Base-by-base conservation (phyloP, 1,284 basidiomycete species). In the Ceratobasidium sp. region DNA sequence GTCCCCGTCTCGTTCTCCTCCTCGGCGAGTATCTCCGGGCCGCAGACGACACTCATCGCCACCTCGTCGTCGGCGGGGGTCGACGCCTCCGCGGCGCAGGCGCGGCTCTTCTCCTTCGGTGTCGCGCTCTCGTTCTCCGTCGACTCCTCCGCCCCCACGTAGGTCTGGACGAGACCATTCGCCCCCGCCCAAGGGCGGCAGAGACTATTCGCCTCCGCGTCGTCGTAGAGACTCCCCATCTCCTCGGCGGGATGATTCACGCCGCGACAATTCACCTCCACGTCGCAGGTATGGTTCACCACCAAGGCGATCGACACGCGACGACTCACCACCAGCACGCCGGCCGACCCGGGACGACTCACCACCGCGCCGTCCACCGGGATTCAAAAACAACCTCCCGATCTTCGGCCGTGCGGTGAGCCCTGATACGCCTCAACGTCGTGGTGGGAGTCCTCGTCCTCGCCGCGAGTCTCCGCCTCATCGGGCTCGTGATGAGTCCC, bases 31-130 rank as follows among this genome's bases (percentile, higher is more conserved):
- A 41, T 39, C 31, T 19, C 78, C 78, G 2, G 74, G 74, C 11
- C 77, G 76, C 22, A 71, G 75, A 43, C 48, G 78, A 31, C 59
- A 75, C 58, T 74, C 65, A 19, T 76, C 77, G 29, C 72, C 78
- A 34, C 78, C 75, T 22, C 68, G 75, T 3, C 74, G 75, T 16
- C 68, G 75, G 19, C 74, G 77, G 29, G 69, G 61, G n/a, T 46
- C 53, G 22, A 54, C 61, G 34, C 63, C 74, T 61, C 43, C 64
- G 31, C 61, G 61, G 19, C 34, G 54, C 14, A 58, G 66, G 24
- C 53, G 66, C 29, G 66, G 66, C 11, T 68, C 65, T 5, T 53
- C 64, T n/a, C 65, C 65, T n/a, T 53, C 51, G 4, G 51, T 68
- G 14, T 53, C 48, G 8, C 27, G 51, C 13, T 53, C 65, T 1